phyloP scores from a whole-genome alignment of 305 asterid genomes.

The Caryopteris hybrid region DNA sequence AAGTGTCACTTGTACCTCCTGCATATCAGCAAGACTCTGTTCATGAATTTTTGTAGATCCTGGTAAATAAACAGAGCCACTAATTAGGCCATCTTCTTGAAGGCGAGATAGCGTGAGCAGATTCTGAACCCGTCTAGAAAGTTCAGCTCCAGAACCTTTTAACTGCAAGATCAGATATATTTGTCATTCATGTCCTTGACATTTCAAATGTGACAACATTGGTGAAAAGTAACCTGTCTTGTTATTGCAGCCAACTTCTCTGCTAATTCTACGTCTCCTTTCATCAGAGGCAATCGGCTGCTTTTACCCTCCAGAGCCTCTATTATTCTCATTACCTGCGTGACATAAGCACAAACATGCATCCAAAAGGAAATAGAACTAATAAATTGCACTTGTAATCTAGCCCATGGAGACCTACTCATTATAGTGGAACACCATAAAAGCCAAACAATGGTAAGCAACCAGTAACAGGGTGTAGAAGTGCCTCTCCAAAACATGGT shows the following conservation, averaged over 20 bases:
- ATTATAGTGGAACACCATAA: slow-evolving; percentile 1
- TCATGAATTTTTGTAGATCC: slow-evolving; percentile 90
- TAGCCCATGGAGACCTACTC: not conserved
- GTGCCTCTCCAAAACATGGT: not conserved
- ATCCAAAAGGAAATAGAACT: not conserved
- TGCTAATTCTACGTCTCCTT: slow-evolving; percentile 94
- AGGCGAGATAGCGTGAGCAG: slow-evolving; percentile 69
- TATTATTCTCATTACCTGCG: slow-evolving; percentile 81
- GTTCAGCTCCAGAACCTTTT: slow-evolving; percentile 94
- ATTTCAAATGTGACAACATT: slow-evolving; percentile 14
- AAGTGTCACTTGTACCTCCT: slow-evolving; percentile 53
- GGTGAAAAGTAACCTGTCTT: slow-evolving; percentile 66
- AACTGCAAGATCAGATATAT: slow-evolving; percentile 40
- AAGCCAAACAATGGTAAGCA: not conserved
- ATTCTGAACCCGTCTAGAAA: slow-evolving; percentile 90
- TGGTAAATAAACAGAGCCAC: slow-evolving; percentile 68
- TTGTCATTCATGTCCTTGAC: slow-evolving; percentile 22
- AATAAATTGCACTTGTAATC: not conserved
- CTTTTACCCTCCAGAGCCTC: slow-evolving; percentile 95
- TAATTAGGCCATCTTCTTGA: slow-evolving; percentile 63
- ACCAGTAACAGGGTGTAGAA: not conserved
- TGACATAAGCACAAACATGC: not conserved
- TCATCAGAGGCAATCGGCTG: slow-evolving; percentile 71
- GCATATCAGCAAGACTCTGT: slow-evolving; percentile 86
- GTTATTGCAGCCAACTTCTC: slow-evolving; percentile 76